Conservation (phyloP, 352 stramenopile genomes). For the Phytophthora pseudosyringae region DNA sequence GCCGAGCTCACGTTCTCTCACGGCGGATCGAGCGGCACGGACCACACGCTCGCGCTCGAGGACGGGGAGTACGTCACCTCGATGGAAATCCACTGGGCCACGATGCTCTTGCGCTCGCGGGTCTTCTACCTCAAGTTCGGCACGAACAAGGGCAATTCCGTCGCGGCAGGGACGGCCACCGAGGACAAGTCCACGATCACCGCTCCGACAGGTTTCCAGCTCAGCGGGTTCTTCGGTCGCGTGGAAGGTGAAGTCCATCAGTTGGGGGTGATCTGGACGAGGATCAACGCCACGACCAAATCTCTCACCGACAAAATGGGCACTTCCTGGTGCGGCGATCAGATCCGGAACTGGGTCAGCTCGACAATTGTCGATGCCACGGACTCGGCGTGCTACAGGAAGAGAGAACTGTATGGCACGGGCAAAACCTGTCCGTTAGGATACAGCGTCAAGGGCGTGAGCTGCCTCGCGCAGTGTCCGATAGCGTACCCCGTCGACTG, state of each 20-base stretch:
- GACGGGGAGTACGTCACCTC: slow-evolving; percentile 32
- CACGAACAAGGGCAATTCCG: slow-evolving; percentile 24
- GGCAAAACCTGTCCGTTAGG: slow-evolving; percentile 30
- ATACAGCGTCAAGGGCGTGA: slow-evolving; percentile 26
- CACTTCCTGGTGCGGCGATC: slow-evolving; percentile 30
- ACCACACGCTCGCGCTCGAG: slow-evolving; percentile 25
- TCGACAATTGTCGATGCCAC: slow-evolving; percentile 25
- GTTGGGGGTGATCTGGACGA: slow-evolving; percentile 37
- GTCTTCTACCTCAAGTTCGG: slow-evolving; percentile 38
- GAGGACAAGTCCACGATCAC: slow-evolving; percentile 17
- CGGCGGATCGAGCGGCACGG: slow-evolving; percentile 30
- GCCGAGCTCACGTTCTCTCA: slow-evolving; percentile 26
- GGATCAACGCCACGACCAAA: slow-evolving; percentile 22
- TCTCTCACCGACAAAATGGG: slow-evolving; percentile 33
- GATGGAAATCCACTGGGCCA: slow-evolving; percentile 40
- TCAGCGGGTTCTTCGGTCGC: slow-evolving; percentile 40
- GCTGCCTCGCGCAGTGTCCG: slow-evolving; percentile 50
- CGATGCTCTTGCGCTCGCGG: slow-evolving; percentile 3
- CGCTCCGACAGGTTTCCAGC: slow-evolving; percentile 35
- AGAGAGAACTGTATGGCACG: slow-evolving; percentile 20
- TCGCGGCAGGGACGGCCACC: slow-evolving; percentile 26
- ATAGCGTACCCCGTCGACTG: slow-evolving; percentile 68
- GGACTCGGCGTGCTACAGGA: slow-evolving; percentile 43
- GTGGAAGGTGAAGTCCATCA: slow-evolving; percentile 26
- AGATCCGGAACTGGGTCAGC: slow-evolving; percentile 46